Evolutionary conservation across 2,329 filamentous ascomycete genomes (phyloP).

Genomic region (Ceratocystis papillata): DNA sequence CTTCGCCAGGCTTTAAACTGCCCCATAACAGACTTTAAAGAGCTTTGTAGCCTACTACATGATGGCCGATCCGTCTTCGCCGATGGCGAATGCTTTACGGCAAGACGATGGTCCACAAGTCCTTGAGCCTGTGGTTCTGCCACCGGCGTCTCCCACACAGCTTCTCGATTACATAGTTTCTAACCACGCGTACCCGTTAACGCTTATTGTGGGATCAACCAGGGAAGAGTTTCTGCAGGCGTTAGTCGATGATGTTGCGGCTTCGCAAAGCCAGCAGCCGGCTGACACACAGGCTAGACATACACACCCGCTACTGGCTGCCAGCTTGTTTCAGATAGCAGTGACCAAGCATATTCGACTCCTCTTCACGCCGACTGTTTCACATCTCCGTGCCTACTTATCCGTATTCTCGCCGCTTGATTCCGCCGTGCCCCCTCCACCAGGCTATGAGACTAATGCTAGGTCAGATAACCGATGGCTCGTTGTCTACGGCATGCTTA

Average conservation of each 20-base stretch:
- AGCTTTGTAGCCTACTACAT: neutral
- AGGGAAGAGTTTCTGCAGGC: constrained; percentile 53
- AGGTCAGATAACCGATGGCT: constrained; percentile 35
- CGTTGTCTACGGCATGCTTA: constrained; percentile 54
- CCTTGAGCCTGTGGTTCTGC: constrained; percentile 36
- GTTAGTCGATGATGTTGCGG: constrained; percentile 40
- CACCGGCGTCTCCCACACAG: constrained; percentile 46
- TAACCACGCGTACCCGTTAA: constrained; percentile 46
- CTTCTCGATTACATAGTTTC: constrained; percentile 56
- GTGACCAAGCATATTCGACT: constrained; percentile 58
- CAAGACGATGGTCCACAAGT: neutral
- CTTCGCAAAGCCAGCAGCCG: neutral
- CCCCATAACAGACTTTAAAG: neutral
- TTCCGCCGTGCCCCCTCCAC: constrained; percentile 34
- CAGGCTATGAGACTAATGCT: constrained; percentile 26
- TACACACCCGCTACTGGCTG: constrained; percentile 39
- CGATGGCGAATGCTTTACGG: neutral
- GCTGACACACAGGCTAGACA: constrained; percentile 28
- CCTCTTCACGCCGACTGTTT: constrained; percentile 63
- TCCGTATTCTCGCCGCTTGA: constrained; percentile 40
- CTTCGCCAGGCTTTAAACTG: neutral
- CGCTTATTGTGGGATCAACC: constrained; percentile 59
- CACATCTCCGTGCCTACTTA: constrained; percentile 67
- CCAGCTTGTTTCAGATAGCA: constrained; percentile 58
- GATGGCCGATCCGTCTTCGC: constrained; percentile 15